Base-by-base conservation (phyloP, 2,329 filamentous ascomycete genomes). In the Exophiala sp. region DNA sequence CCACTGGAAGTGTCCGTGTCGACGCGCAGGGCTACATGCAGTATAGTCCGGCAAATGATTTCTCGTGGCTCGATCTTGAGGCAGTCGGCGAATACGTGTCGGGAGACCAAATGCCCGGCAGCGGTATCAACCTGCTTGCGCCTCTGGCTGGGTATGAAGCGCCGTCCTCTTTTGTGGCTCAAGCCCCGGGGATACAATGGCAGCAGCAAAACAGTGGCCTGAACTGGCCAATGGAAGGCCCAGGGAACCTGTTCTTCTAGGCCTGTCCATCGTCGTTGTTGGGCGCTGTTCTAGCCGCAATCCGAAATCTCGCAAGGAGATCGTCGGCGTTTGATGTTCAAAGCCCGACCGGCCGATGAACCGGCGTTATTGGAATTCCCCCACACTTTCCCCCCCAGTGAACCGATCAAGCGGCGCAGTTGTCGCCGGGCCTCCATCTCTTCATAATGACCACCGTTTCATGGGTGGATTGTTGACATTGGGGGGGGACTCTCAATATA, bases 61-160 rank as follows among this genome's bases (percentile, higher is more conserved):
- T 82, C 63, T 81, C 78, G 0, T 82, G 79, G 79, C 69, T 80
- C 1, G 78, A 82, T 59, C 65, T 82, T 3, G 76, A 77, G 50
- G 79, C 79, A 1, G 73, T 82, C 1, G 78, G 78, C 0, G 78
- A 81, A 54, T 80, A 77, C 58, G 75, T 74, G 16, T 72, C 70
- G 2, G 70, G 70, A 2, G 71, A 74, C 43, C 68, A 66, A 41
- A 47, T 61, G 23, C 30, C 51, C 2, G 48, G 46, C 19, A 55
- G 46, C 24, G 50, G 50, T 9, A 35, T 51, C 19, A 50, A 52
- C 27, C 43, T 56, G 10, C 43, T 60, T 11, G 50, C 45, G 1
- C 55, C 55, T 14, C 54, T 58, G 58, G 44, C 29, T 41, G 50
- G 41, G 3, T 60, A 49, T 43, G 48, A 58, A 10, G 39, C 50